These are phyloP conservation scores for Geranium incanum DNA, from an alignment of 441 rosid genomes.

Conservation along the genomic window DNA sequence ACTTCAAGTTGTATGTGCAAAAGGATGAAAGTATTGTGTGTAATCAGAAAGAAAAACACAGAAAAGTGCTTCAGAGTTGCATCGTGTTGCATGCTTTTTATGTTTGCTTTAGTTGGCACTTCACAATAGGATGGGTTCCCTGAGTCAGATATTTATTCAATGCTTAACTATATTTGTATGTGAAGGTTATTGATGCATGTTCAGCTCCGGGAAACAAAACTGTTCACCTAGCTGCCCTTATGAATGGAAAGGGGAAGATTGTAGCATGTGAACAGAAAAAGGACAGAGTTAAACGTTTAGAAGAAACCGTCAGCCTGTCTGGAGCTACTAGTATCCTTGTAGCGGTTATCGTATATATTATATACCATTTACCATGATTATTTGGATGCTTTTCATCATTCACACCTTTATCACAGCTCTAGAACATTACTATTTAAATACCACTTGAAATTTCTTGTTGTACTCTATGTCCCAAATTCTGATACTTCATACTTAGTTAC, in stretches of 20 bases:
- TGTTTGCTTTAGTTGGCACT: constrained; percentile 12
- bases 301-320: constrained; percentile 64
- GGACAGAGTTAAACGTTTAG: constrained; percentile 57
- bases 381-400: not conserved
- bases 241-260: constrained; percentile 71
- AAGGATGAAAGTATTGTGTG: not conserved
- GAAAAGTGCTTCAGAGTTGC: not conserved
- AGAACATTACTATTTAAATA: not conserved
- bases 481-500: not conserved
- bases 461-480: not conserved
- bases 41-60: not conserved
- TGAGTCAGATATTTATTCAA: constrained; percentile 13
- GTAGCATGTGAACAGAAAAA: constrained; percentile 73
- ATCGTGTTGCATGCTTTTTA: not conserved
- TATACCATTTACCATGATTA: constrained; percentile 1
- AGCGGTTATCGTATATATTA: constrained; percentile 8
- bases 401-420: not conserved
- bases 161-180: constrained; percentile 18
- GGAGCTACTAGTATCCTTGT: constrained; percentile 77
- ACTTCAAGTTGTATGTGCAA: not conserved
- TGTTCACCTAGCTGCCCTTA: constrained; percentile 82
- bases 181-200: constrained; percentile 85
- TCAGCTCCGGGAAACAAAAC: constrained; percentile 99
- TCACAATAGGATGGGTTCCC: not conserved
- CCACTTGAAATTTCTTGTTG: not conserved